These are phyloP conservation scores for Elymus sibiricus DNA, from an alignment of 176 grass and related monocot genomes.

Conservation along the genomic window DNA sequence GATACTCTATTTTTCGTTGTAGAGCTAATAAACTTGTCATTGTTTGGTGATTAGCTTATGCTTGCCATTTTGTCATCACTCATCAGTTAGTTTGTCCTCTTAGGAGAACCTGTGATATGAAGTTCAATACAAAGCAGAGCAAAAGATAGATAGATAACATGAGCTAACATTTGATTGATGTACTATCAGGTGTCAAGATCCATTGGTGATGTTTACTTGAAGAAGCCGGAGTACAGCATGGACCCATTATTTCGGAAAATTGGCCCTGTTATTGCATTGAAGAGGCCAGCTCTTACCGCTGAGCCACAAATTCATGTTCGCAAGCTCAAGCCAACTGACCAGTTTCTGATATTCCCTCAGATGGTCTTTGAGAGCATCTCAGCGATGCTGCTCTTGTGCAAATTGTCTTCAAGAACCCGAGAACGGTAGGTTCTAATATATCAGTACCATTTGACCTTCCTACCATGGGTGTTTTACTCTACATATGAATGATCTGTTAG, in stretches of 20 bases:
- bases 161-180: not conserved
- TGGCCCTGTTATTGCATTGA: slow-evolving; percentile 48
- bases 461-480: not conserved
- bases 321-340: slow-evolving; percentile 61
- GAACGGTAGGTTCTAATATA: not conserved
- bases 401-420: slow-evolving; percentile 50
- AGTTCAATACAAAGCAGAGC: not conserved
- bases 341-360: slow-evolving; percentile 84
- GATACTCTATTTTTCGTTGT: not conserved
- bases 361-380: slow-evolving; percentile 82
- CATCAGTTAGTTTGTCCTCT: not conserved
- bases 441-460: not conserved
- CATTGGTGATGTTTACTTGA: no score
- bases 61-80: not conserved
- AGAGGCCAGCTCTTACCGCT: slow-evolving; percentile 65
- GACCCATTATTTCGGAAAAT: slow-evolving; percentile 58
- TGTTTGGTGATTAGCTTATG: not conserved
- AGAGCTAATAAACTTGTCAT: not conserved
- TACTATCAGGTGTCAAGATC: slow-evolving; percentile 66
- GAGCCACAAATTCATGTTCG: slow-evolving; percentile 55
- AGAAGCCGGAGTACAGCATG: no score
- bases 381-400: slow-evolving; percentile 70
- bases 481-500: not conserved
- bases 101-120: not conserved
- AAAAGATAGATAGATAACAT: not conserved